Percentiles rank a stretch among this genome's conserved stretches.
phyloP scores from a whole-genome alignment of 2,329 filamentous ascomycete species.

The Colletotrichum neosansevieriae region DNA sequence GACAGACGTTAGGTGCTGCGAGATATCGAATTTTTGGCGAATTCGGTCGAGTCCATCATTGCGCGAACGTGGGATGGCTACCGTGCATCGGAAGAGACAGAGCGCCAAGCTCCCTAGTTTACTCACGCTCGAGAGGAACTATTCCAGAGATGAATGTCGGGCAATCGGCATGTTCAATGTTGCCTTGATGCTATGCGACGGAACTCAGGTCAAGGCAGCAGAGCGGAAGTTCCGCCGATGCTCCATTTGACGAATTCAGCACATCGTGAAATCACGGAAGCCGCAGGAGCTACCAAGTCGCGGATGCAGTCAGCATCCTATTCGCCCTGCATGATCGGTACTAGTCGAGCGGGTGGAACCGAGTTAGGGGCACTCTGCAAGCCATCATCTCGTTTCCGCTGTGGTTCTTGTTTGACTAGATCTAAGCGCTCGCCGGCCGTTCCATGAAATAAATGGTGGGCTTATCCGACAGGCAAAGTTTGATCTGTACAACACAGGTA shows the following conservation, averaged over 20 bases:
- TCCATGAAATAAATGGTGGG: neutral
- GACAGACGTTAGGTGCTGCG: no score
- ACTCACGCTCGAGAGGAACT: no score
- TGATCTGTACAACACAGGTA: slow-evolving; percentile 4
- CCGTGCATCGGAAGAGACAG: no score
- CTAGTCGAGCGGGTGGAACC: neutral
- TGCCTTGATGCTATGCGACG: no score
- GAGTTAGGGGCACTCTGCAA: neutral
- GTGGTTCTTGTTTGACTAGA: neutral
- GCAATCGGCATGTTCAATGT: no score
- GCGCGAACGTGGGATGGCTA: no score
- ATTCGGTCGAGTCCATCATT: no score
- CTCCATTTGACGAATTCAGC: neutral
- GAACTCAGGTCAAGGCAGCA: neutral
- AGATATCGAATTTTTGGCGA: no score
- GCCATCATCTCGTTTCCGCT: neutral
- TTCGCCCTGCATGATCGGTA: neutral
- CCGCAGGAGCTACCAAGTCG: slow-evolving; percentile 2
- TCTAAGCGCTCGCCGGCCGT: neutral
- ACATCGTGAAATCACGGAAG: neutral
- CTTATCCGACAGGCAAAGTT: neutral
- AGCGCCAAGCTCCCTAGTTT: no score
- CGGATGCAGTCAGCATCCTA: neutral
- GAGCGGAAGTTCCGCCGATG: neutral
- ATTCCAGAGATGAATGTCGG: no score